Percentiles rank a stretch among this genome's conserved stretches.
phyloP scores from a whole-genome alignment of 2,329 filamentous ascomycete genomes.

The Fusarium nisikadoi region DNA sequence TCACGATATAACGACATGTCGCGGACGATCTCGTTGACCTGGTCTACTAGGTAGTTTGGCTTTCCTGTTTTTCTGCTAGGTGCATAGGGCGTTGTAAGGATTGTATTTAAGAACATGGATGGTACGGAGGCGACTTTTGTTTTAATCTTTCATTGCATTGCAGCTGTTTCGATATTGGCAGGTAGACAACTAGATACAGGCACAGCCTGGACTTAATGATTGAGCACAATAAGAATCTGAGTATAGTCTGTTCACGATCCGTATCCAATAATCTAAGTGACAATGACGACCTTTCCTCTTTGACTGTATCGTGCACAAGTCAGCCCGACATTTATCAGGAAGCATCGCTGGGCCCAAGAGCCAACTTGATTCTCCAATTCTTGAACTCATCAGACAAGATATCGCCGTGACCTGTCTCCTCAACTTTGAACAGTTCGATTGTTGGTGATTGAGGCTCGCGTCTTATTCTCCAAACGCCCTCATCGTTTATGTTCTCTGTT shows the following conservation, averaged over 20 bases:
- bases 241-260: neutral
- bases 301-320: neutral
- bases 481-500: slow-evolving; percentile 70
- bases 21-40: slow-evolving; percentile 19
- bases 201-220: slow-evolving; percentile 16
- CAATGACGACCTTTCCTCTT: neutral
- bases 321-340: neutral
- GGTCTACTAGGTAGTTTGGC: slow-evolving; percentile 14
- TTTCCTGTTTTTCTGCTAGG: slow-evolving; percentile 17
- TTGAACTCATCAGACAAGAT: slow-evolving; percentile 83
- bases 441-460: slow-evolving; percentile 68
- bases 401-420: slow-evolving; percentile 76
- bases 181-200: slow-evolving; percentile 30
- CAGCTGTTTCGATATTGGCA: neutral
- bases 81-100: slow-evolving; percentile 25
- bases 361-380: slow-evolving; percentile 74
- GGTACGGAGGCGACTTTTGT: slow-evolving; percentile 23
- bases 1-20: slow-evolving; percentile 40
- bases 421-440: slow-evolving; percentile 79
- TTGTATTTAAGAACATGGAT: slow-evolving; percentile 22
- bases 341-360: slow-evolving; percentile 47
- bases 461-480: slow-evolving; percentile 84
- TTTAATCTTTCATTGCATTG: slow-evolving; percentile 15
- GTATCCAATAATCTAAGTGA: neutral
- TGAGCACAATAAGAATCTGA: neutral